phyloP scores from a whole-genome alignment of 1,139 yeast genomes.

The Cylindricascospora bacillispora region DNA sequence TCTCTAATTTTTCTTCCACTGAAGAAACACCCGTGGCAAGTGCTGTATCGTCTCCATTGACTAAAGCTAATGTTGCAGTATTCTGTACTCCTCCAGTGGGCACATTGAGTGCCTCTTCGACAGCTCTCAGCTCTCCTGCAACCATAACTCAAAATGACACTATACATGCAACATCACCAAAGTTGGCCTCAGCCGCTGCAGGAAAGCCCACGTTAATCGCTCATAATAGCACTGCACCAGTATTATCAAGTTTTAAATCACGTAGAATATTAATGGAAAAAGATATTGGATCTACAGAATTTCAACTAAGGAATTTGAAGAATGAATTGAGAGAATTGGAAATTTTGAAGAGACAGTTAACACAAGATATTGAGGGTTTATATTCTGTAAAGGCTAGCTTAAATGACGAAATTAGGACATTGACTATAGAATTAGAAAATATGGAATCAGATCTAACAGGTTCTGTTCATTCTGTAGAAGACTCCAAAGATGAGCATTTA shows the following conservation, averaged over 20 bases:
- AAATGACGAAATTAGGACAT: slow-evolving; percentile 24
- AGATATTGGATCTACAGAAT: slow-evolving; percentile 11
- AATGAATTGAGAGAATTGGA: slow-evolving; percentile 26
- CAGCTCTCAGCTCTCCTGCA: too few species aligned
- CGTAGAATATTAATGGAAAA: too few species aligned
- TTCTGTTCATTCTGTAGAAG: not conserved
- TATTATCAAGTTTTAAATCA: not conserved
- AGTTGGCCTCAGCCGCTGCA: too few species aligned
- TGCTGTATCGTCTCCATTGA: too few species aligned
- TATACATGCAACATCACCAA: too few species aligned
- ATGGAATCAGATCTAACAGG: not conserved
- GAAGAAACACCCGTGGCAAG: too few species aligned
- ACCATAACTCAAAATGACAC: too few species aligned
- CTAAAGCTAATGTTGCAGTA: too few species aligned
- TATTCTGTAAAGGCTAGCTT: slow-evolving; percentile 22
- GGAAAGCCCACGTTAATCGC: not conserved
- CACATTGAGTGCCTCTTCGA: too few species aligned
- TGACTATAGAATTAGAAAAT: slow-evolving; percentile 10
- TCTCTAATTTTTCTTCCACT: too few species aligned
- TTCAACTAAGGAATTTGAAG: slow-evolving; percentile 24
- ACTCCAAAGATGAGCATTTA: too few species aligned
- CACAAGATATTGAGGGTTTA: slow-evolving; percentile 17
- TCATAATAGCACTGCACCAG: not conserved
- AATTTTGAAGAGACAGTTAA: slow-evolving; percentile 13
- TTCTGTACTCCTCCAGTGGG: too few species aligned